Percentiles rank a stretch among this genome's conserved stretches.
These are phyloP conservation scores for Stygiomarasmius scandens DNA, from an alignment of 1,284 basidiomycete genomes.

Conservation along the genomic window DNA sequence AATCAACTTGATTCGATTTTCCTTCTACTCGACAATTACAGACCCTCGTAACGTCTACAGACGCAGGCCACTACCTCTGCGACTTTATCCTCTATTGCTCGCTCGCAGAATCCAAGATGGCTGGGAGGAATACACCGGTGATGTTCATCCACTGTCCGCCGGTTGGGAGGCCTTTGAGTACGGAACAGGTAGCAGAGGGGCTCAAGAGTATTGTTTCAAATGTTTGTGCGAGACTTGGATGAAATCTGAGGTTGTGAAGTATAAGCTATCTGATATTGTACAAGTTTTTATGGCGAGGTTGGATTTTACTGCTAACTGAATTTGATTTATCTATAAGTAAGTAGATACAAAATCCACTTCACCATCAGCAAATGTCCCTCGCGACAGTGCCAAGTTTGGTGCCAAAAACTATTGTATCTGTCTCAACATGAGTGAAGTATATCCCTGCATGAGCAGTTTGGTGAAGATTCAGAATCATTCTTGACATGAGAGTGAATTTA, in stretches of 20 bases:
- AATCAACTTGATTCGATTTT: too few relatives aligned
- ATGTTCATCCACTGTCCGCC: conserved; percentile 75
- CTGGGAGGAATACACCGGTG: conserved; percentile 55
- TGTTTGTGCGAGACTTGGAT: neutral
- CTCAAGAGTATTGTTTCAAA: conserved; percentile 30
- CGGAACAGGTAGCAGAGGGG: conserved; percentile 66
- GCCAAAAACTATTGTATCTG: too few relatives aligned
- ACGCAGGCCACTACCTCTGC: conserved; percentile 74
- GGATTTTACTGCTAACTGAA: too few relatives aligned
- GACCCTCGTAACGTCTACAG: conserved; percentile 72
- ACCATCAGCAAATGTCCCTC: too few relatives aligned
- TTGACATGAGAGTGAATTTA: neutral
- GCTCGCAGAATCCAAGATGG: conserved; percentile 52
- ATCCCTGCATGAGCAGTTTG: neutral
- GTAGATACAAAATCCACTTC: too few relatives aligned
- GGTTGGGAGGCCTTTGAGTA: conserved; percentile 58
- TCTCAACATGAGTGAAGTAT: too few relatives aligned
- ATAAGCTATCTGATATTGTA: too few relatives aligned
- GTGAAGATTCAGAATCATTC: neutral
- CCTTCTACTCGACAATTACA: too few relatives aligned
- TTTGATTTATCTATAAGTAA: too few relatives aligned
- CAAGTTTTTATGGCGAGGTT: too few relatives aligned
- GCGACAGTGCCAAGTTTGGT: too few relatives aligned
- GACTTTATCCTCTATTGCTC: conserved; percentile 80
- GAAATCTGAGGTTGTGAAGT: too few relatives aligned